Percentiles rank a stretch among this genome's conserved stretches.
These are phyloP conservation scores for Globisporangium spiculum DNA, from an alignment of 352 stramenopile species.

Conservation along the genomic window DNA sequence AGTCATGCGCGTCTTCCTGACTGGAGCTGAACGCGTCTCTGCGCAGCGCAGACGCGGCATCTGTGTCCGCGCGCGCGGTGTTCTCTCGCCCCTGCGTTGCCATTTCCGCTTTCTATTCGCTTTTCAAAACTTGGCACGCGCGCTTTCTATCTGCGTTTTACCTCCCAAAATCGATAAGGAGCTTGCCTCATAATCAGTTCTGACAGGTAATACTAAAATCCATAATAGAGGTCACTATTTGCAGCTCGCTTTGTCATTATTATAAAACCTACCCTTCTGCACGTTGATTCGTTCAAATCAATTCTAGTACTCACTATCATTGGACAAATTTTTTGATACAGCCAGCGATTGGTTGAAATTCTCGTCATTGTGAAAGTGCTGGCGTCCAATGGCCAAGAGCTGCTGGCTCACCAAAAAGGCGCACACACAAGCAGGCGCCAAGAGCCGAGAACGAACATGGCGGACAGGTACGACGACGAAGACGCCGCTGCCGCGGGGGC, in stretches of 20 bases:
- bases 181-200: neutral
- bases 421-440: neutral
- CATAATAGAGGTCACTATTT: neutral
- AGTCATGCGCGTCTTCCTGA: neutral
- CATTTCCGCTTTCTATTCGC: conserved; percentile 6
- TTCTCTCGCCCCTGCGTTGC: neutral
- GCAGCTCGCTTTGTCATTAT: neutral
- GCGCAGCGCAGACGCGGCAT: neutral
- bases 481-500: neutral
- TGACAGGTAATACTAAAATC: neutral
- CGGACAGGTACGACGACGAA: conserved; percentile 1
- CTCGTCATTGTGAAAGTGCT: neutral
- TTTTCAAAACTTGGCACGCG: conserved; percentile 5
- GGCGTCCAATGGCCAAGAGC: neutral
- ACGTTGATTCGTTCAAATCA: neutral
- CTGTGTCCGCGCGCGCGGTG: neutral
- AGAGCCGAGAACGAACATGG: neutral
- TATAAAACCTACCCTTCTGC: neutral
- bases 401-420: neutral
- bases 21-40: neutral
- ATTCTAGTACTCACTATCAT: neutral
- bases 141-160: neutral
- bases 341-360: neutral
- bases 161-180: neutral
- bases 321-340: neutral